Evolutionary conservation across 768 basidiomycete genomes (phyloP), one percentile per base, ranked within the genome.

Genomic region (Pulveroboletus frians): DNA sequence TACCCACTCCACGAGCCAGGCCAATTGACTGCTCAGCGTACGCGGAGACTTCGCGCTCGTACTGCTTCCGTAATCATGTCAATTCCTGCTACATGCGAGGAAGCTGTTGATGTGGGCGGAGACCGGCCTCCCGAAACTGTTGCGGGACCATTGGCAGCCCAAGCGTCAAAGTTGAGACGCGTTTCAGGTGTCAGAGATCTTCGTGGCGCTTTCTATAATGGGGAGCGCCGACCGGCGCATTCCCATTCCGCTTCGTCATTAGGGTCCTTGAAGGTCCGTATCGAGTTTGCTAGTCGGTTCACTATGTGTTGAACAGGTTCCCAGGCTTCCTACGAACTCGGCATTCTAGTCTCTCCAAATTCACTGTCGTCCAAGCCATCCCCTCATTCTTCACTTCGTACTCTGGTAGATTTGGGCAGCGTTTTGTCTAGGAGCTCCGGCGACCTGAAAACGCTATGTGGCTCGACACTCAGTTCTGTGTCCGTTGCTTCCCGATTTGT

Each of bases 21-120:
- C 3, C 54, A 64, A 48, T 50, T 59, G 50, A 69, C 54, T 18
- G 52, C 55, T 42, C 34, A 52, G 32, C 65, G 58, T 41, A 58
- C 35, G 23, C 53, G 46, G 38, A 54, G 52, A 18, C 67, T 66
- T 45, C 67, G 65, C 36, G 41, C 54, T 34, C 62, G 65, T 43
- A 69, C 51, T 6, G 62, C 62, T 34, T 52, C 51, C 46, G 43
- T 66, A 27, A 46, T 68, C 49, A 45, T 36, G 48, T 57, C 65
- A 21, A 49, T 66, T 39, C 65, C 65, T 20, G 65, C 63, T 13
- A 66, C 65, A 17, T 56, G 41, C 2, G 62, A 64, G 14, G 53
- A 59, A 21, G 37, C 34, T 10, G 32, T 32, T 5, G 50, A 56
- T 34, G 14, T 27, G 14, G 49, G 54, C 17, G 30, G 55, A 23